Percentiles rank a stretch among this genome's conserved stretches.
Conservation (phyloP, 108 stramenopile species). For the Craspedostauros australis region DNA sequence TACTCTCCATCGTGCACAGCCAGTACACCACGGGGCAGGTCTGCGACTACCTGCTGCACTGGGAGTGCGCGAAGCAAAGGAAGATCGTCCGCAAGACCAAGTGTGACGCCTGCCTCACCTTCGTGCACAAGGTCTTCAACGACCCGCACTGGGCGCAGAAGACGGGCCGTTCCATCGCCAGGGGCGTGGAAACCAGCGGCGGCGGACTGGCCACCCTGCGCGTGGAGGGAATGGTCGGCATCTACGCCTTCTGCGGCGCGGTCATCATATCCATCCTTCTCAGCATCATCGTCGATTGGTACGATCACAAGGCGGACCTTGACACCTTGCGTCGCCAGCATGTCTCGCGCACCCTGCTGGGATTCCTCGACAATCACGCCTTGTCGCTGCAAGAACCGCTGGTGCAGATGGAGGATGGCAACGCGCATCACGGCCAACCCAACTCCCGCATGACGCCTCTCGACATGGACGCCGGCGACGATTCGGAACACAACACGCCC, state of each 20-base stretch:
- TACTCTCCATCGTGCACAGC: conserved; percentile 29
- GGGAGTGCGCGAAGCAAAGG: conserved; percentile 32
- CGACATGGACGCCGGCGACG: too few species aligned
- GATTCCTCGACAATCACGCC: background rate
- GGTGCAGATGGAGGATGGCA: too few species aligned
- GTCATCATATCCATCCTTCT: conserved; percentile 74
- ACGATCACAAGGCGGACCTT: conserved; percentile 33
- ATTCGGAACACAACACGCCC: too few species aligned
- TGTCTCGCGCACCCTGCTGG: background rate
- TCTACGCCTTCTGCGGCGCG: conserved; percentile 75
- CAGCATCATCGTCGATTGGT: conserved; percentile 57
- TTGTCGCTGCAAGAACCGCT: too few species aligned
- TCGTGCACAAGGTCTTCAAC: conserved; percentile 42
- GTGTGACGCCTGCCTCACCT: conserved; percentile 41
- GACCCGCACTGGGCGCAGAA: conserved; percentile 51
- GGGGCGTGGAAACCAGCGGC: conserved; percentile 54
- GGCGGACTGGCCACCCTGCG: conserved; percentile 57
- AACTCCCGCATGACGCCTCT: too few species aligned
- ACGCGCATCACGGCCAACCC: background rate
- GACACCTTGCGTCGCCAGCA: background rate
- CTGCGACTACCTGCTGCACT: conserved; percentile 45
- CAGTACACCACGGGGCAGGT: conserved; percentile 34
- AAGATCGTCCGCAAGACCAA: conserved; percentile 18
- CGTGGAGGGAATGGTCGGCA: conserved; percentile 67
- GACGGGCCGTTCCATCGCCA: conserved; percentile 39